Percentiles rank a stretch among this genome's conserved stretches.
Evolutionary conservation across 1,139 yeast species (phyloP).

Genomic region (Trichomonascaceae sp.): DNA sequence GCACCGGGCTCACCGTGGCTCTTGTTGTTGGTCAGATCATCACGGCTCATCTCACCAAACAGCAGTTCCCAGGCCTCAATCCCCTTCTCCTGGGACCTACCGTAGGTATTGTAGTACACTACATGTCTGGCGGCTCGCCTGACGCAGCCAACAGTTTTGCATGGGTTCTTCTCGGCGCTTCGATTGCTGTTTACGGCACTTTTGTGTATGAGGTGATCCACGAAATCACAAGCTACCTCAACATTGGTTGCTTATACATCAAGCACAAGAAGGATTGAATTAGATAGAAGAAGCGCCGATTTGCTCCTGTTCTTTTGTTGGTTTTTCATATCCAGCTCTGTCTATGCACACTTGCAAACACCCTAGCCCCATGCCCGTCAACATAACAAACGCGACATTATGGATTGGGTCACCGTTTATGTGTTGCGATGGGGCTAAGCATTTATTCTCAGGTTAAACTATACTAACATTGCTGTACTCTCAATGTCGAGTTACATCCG

Average conservation of each 20-base stretch:
- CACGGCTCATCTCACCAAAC: conserved; percentile 73
- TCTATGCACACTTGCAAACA: too few species aligned
- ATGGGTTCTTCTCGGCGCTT: conserved; percentile 65
- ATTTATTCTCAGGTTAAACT: too few species aligned
- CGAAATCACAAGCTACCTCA: conserved; percentile 73
- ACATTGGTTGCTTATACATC: conserved; percentile 73
- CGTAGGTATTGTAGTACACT: conserved; percentile 30
- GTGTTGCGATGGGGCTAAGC: too few species aligned
- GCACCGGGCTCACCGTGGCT: conserved; percentile 68
- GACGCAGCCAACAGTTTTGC: conserved; percentile 23
- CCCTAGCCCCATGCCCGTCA: too few species aligned
- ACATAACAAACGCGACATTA: too few species aligned
- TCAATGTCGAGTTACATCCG: too few species aligned
- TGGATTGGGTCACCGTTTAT: too few species aligned
- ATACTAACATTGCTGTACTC: too few species aligned
- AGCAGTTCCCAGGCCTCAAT: conserved; percentile 59
- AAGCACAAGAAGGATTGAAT: conserved; percentile 53
- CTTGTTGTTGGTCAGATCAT: conserved; percentile 83
- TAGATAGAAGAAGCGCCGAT: too few species aligned
- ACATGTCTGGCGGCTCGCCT: conserved; percentile 12
- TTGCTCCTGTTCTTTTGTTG: too few species aligned
- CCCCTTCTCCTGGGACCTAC: conserved; percentile 59
- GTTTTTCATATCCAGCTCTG: too few species aligned
- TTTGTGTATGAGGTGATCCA: conserved; percentile 71
- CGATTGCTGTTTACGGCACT: conserved; percentile 64